Evolutionary conservation across 495 filamentous ascomycete genomes (phyloP).

Genomic region (Talaromyces thailandensis): DNA sequence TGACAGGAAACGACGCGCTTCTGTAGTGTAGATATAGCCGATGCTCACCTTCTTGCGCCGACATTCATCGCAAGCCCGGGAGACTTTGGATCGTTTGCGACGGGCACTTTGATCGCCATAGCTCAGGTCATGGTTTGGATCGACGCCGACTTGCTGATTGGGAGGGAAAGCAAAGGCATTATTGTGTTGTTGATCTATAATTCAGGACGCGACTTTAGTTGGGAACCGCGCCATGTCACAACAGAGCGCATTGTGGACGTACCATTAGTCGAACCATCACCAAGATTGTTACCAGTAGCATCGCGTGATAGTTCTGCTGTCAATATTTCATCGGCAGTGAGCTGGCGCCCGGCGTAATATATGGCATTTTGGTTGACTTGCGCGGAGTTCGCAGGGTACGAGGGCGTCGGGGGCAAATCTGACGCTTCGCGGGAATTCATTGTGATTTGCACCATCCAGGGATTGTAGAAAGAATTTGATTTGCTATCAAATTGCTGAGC

Average conservation of each 20-base stretch:
- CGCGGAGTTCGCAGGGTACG: slow-evolving; percentile 38
- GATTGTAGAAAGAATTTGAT: not conserved
- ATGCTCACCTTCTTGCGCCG: slow-evolving; percentile 73
- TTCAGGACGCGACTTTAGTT: slow-evolving; percentile 28
- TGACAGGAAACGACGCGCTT: not conserved
- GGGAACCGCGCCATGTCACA: slow-evolving; percentile 11
- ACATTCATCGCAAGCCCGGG: slow-evolving; percentile 90
- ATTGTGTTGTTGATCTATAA: slow-evolving; percentile 36
- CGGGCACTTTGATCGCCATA: slow-evolving; percentile 59
- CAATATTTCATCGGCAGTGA: slow-evolving; percentile 38
- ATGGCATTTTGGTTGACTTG: slow-evolving; percentile 39
- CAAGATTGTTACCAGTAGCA: slow-evolving; percentile 30
- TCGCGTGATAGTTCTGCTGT: slow-evolving; percentile 39
- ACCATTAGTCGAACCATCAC: slow-evolving; percentile 32
- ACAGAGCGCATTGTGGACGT: slow-evolving; percentile 33
- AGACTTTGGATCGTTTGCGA: slow-evolving; percentile 83
- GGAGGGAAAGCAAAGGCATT: slow-evolving; percentile 39
- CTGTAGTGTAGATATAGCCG: not conserved
- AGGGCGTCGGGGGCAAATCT: slow-evolving; percentile 39
- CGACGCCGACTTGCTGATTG: slow-evolving; percentile 41
- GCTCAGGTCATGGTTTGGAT: slow-evolving; percentile 40
- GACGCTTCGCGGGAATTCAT: slow-evolving; percentile 41
- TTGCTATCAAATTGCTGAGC: not conserved
- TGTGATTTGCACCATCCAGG: slow-evolving; percentile 2
- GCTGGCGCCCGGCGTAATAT: slow-evolving; percentile 38